A percentile compares a stretch with the other conserved stretches of the same genome.
These are phyloP conservation scores for Fraxinus quadrangulata DNA, from an alignment of 257 asterid genomes.

Conservation along the genomic window DNA sequence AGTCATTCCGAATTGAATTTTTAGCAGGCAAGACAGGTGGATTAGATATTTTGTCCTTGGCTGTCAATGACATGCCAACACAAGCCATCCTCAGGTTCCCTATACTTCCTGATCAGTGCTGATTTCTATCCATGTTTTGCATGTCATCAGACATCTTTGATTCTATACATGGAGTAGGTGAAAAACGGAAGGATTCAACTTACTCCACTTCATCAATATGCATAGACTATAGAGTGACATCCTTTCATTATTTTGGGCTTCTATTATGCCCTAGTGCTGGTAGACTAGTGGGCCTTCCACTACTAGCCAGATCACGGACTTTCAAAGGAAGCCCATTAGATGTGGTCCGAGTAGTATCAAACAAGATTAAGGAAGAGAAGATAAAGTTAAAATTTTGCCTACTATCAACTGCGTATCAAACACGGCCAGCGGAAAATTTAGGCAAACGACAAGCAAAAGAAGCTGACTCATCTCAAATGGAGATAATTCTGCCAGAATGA, in stretches of 20 bases:
- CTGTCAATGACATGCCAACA: conserved; percentile 17
- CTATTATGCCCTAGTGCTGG: too few relatives aligned
- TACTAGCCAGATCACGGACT: too few relatives aligned
- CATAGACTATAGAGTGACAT: conserved; percentile 29
- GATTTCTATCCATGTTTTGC: conserved; percentile 16
- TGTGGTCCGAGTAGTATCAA: too few relatives aligned
- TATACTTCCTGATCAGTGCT: conserved; percentile 17
- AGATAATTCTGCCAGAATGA: too few relatives aligned
- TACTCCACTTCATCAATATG: conserved; percentile 31
- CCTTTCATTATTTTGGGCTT: background rate
- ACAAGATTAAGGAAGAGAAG: too few relatives aligned
- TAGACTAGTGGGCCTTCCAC: too few relatives aligned
- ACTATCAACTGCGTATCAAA: too few relatives aligned
- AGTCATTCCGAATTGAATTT: conserved; percentile 22
- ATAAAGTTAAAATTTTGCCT: too few relatives aligned
- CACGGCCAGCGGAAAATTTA: too few relatives aligned
- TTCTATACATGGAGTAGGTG: conserved; percentile 27
- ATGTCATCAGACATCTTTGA: conserved; percentile 31
- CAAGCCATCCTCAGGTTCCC: conserved; percentile 22
- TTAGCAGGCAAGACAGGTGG: conserved; percentile 21
- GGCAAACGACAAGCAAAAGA: too few relatives aligned
- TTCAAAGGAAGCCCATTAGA: too few relatives aligned
- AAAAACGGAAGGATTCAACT: conserved; percentile 22
- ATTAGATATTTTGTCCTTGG: conserved; percentile 28
- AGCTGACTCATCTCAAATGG: too few relatives aligned